Conservation (phyloP, 257 asterid genomes). For the Nicotiana obtusifolia region DNA sequence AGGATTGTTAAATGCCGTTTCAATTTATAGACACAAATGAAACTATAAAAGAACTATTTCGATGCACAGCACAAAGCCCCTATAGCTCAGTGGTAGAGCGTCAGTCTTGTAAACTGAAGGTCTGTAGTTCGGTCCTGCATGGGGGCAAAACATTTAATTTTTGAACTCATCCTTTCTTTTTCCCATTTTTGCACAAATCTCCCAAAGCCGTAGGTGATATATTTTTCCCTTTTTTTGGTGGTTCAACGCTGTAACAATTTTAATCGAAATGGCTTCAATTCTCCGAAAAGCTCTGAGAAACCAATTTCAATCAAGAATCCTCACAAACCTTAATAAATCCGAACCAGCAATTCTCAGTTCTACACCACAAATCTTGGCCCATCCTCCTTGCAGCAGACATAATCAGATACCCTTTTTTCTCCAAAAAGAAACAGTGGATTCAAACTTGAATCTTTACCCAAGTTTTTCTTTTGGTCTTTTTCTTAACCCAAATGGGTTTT, state of each 20-base stretch:
- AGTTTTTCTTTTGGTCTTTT: slow-evolving; percentile 43
- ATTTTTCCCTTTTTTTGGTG: not conserved
- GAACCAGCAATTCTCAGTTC: slow-evolving; percentile 9
- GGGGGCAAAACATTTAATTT: slow-evolving; percentile 14
- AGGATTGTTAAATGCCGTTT: no score
- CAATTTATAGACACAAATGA: no score
- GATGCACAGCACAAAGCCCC: slow-evolving; percentile 4
- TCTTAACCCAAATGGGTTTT: slow-evolving; percentile 40
- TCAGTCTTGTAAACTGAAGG: slow-evolving; percentile 78
- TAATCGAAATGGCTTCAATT: slow-evolving; percentile 33
- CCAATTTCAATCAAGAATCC: slow-evolving; percentile 38
- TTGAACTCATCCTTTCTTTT: not conserved
- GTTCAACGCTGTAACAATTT: not conserved
- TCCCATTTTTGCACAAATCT: not conserved
- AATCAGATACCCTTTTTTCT: slow-evolving; percentile 12
- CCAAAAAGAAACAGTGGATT: slow-evolving; percentile 13
- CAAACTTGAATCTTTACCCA: slow-evolving; percentile 39
- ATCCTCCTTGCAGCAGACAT: slow-evolving; percentile 2
- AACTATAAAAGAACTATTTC: not conserved
- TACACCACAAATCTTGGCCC: slow-evolving; percentile 11
- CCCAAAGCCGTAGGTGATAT: slow-evolving; percentile 23
- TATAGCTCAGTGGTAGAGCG: slow-evolving; percentile 74
- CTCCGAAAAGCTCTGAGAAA: slow-evolving; percentile 40
- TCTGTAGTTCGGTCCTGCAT: slow-evolving; percentile 72
- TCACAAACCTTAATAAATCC: slow-evolving; percentile 24